These are phyloP conservation scores for Diutina ranongensis DNA, from an alignment of 1,139 yeast genomes.

Conservation along the genomic window DNA sequence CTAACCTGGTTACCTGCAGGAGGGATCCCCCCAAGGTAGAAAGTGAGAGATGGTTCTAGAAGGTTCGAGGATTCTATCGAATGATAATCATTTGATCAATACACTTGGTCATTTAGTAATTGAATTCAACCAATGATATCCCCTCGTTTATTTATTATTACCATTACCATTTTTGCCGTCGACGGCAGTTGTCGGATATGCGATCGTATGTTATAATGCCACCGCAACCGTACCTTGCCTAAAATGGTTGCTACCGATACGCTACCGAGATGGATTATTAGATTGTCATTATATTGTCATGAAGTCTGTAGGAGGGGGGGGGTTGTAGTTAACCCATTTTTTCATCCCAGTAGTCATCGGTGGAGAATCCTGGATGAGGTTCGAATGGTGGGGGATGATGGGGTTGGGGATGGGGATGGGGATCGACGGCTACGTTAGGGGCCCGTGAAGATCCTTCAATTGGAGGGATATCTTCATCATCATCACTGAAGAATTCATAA, in stretches of 20 bases:
- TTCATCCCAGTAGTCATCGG: slow-evolving; percentile 27
- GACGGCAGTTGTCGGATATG: neutral
- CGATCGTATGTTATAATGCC: too few species aligned
- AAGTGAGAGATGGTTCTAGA: slow-evolving; percentile 9
- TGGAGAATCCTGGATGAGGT: slow-evolving; percentile 23
- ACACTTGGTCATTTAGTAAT: too few species aligned
- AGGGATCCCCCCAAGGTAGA: slow-evolving; percentile 8
- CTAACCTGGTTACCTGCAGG: neutral
- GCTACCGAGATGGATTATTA: too few species aligned
- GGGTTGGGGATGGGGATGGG: neutral
- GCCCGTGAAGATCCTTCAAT: neutral
- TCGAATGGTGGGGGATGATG: slow-evolving; percentile 21
- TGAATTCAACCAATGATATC: neutral
- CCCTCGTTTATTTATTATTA: neutral
- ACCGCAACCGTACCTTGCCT: too few species aligned
- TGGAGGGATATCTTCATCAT: neutral
- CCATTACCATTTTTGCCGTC: neutral
- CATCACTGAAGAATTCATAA: neutral
- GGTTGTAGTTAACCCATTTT: slow-evolving; percentile 4
- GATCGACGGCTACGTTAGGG: too few species aligned
- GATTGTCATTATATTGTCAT: neutral
- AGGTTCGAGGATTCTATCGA: slow-evolving; percentile 4
- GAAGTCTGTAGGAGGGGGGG: neutral
- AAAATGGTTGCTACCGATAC: too few species aligned
- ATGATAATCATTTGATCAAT: neutral